Evolutionary conservation across 2,329 filamentous ascomycete species (phyloP).

Genomic region (Penicillium sp.): DNA sequence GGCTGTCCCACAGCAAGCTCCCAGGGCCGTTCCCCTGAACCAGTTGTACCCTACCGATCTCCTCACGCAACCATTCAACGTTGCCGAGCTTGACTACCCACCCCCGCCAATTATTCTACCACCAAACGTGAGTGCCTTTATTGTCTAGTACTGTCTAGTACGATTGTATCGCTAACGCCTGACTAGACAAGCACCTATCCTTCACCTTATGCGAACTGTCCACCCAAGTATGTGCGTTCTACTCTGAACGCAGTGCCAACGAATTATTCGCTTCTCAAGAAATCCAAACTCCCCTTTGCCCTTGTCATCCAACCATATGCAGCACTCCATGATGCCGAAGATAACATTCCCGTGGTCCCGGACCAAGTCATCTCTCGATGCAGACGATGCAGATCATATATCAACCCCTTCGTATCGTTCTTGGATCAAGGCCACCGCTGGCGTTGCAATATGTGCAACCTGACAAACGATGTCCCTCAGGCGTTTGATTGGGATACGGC

Average conservation of each 20-base stretch:
- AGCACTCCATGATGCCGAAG: conserved; percentile 86
- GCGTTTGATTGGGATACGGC: conserved; percentile 97
- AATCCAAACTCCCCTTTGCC: conserved; percentile 91
- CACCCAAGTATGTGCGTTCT: conserved; percentile 89
- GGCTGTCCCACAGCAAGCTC: conserved; percentile 43
- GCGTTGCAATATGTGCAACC: conserved; percentile 99
- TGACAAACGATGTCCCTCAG: conserved; percentile 98
- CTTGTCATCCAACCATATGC: conserved; percentile 95
- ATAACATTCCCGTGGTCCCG: conserved; percentile 83
- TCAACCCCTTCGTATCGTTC: conserved; percentile 96
- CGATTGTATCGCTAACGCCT: conserved; percentile 36
- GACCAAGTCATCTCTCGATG: conserved; percentile 97
- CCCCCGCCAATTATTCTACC: conserved; percentile 89
- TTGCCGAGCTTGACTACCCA: conserved; percentile 83
- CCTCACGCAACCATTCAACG: conserved; percentile 88
- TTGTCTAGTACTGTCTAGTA: background rate
- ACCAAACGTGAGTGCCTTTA: conserved; percentile 67
- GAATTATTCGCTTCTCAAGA: conserved; percentile 88
- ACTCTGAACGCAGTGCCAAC: conserved; percentile 92
- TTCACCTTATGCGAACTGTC: conserved; percentile 85
- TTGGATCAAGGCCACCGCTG: conserved; percentile 95
- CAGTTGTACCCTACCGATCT: conserved; percentile 90
- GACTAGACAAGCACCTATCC: conserved; percentile 81
- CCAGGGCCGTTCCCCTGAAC: conserved; percentile 61
- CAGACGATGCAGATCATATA: conserved; percentile 91